phyloP scores from a whole-genome alignment of 106 monocot genomes.

The Hemerocallis citrina region DNA sequence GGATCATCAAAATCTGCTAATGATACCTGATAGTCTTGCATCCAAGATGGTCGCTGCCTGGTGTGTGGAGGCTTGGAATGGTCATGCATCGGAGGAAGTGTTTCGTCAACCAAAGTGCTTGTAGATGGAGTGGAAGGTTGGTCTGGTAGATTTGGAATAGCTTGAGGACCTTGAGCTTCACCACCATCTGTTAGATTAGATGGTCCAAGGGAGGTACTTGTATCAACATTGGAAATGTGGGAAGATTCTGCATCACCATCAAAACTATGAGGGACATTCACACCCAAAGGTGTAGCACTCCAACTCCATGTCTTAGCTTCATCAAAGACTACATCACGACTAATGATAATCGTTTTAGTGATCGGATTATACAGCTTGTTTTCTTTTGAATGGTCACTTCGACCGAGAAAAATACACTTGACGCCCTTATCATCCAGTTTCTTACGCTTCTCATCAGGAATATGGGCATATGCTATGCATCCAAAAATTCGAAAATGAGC shows the following conservation, averaged over 20 bases:
- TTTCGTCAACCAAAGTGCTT: too few species aligned
- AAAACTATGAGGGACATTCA: too few species aligned
- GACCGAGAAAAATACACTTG: neutral
- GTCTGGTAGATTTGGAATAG: neutral
- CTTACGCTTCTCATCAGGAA: neutral
- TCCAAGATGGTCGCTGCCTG: neutral
- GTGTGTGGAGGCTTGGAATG: too few species aligned
- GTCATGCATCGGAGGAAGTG: too few species aligned
- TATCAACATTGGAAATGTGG: too few species aligned
- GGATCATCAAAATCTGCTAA: neutral
- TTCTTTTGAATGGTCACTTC: neutral
- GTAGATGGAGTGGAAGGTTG: neutral
- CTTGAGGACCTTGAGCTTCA: neutral
- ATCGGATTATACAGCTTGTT: conserved; percentile 4
- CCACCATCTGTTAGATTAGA: neutral
- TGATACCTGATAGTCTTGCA: neutral
- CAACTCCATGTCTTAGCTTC: neutral
- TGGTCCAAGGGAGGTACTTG: too few species aligned
- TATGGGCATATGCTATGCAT: neutral
- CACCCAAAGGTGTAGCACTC: too few species aligned
- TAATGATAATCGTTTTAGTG: neutral
- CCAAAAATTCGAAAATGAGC: neutral
- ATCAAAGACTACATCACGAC: conserved; percentile 1
- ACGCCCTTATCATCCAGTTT: neutral
- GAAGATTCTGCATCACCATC: too few species aligned